Evolutionary conservation across 225 moss, liverwort and hornwort genomes (phyloP), one percentile per base, ranked within the genome.

Genomic region (Climacium dendroides): DNA sequence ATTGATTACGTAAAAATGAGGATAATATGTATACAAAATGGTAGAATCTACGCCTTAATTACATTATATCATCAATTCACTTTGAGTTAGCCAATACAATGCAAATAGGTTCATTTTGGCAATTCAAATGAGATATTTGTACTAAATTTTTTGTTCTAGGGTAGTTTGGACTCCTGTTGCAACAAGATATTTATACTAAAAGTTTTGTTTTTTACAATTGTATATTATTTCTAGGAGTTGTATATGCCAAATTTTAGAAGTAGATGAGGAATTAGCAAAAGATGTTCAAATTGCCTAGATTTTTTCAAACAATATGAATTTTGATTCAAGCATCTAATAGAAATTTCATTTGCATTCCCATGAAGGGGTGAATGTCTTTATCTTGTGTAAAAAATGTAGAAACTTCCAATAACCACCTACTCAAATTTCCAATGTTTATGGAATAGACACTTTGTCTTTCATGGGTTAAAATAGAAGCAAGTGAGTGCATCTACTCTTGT

Each of bases 71-170:
- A n/a, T 35, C 35, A 19, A 65, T 18, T 35, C 10, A 19, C 10
- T 65, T 0, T 22, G 0, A 22, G 0, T 23, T 65, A 6, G 12
- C 7, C 3, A 67, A 37, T 67, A 10, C 12, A 67, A 67, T 67
- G 20, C n/a, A n/a, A 20, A 37, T 12, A 0, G 0, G 0, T 37
- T 67, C 4, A 67, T 22, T 37, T 0, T 12, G 0, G 6, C 3
- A n/a, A n/a, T n/a, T n/a, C n/a, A n/a, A n/a, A n/a, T n/a, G n/a
- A n/a, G n/a, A n/a, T n/a, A n/a, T n/a, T n/a, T n/a, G n/a, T n/a
- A n/a, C n/a, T n/a, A n/a, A n/a, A n/a, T n/a, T n/a, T n/a, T n/a
- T n/a, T n/a, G 5, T 8, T 30, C 8, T 63, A 16, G 63, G 9
- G 3, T 64, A 34, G 10, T 64, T 66, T 20, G 19, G 63, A 66